These are phyloP conservation scores for Quercus rubra DNA, from an alignment of 306 rosid genomes.

Conservation along the genomic window DNA sequence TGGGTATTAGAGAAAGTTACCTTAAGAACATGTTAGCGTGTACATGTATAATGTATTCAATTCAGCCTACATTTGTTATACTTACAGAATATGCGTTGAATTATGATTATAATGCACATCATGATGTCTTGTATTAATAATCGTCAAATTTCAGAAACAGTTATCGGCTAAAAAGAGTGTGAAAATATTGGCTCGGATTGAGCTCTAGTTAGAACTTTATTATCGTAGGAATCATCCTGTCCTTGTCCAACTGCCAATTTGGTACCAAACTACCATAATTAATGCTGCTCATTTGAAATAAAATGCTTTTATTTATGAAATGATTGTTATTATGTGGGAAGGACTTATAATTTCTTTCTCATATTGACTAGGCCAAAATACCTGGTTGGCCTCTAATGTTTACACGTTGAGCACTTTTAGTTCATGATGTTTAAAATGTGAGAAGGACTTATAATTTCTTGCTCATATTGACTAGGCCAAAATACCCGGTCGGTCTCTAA, in stretches of 20 bases:
- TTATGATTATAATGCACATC: not conserved
- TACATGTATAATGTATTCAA: not conserved
- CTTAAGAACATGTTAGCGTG: not conserved
- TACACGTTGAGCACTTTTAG: too few relatives aligned
- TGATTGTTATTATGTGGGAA: not conserved
- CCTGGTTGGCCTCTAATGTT: too few relatives aligned
- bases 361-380: too few relatives aligned
- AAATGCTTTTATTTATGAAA: not conserved
- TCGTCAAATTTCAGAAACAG: not conserved
- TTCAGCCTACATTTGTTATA: not conserved
- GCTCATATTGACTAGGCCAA: too few relatives aligned
- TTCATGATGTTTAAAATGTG: too few relatives aligned
- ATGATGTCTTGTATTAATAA: not conserved
- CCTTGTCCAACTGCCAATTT: not conserved
- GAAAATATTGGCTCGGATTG: not conserved
- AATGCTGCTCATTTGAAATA: not conserved
- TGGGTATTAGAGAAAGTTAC: not conserved
- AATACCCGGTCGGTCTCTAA: too few relatives aligned
- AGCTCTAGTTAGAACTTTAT: not conserved
- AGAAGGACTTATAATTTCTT: too few relatives aligned
- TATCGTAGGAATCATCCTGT: conserved; percentile 3
- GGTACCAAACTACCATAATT: not conserved
- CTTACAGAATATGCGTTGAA: not conserved
- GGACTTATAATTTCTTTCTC: too few relatives aligned
- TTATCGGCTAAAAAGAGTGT: not conserved